These are phyloP conservation scores for Neurospora tetrasperma DNA, from an alignment of 495 filamentous ascomycete species.

Conservation along the genomic window DNA sequence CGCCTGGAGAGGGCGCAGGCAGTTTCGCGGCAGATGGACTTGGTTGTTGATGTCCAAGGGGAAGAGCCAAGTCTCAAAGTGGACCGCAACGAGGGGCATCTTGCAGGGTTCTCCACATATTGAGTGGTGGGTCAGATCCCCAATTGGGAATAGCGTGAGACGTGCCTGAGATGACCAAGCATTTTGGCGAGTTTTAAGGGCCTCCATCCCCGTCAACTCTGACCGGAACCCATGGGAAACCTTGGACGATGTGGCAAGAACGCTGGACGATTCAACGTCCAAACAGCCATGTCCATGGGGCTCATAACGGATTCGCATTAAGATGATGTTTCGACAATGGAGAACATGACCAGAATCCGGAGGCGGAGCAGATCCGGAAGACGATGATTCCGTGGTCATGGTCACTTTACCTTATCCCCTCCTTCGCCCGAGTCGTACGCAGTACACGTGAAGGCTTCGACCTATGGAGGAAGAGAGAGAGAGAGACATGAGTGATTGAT, in stretches of 20 bases:
- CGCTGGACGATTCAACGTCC: background rate
- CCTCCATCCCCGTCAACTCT: constrained; percentile 11
- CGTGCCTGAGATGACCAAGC: constrained; percentile 30
- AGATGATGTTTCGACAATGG: background rate
- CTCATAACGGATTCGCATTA: constrained; percentile 11
- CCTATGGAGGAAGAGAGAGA: background rate
- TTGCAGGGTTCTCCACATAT: constrained; percentile 7
- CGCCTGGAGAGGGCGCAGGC: background rate
- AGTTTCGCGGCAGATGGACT: background rate
- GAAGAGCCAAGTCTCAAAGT: background rate
- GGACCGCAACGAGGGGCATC: background rate
- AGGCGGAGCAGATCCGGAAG: background rate
- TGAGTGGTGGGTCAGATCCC: constrained; percentile 7
- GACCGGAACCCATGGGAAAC: constrained; percentile 24
- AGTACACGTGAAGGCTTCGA: background rate
- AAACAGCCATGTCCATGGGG: constrained; percentile 10
- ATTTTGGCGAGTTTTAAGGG: constrained; percentile 31
- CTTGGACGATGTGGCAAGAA: constrained; percentile 7
- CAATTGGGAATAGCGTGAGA: constrained; percentile 27
- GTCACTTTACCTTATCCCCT: background rate
- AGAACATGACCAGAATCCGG: background rate
- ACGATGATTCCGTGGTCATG: background rate
- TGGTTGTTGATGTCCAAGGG: background rate
- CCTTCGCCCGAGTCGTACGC: background rate
- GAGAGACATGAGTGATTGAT: background rate